Conservation (phyloP, 176 grass and related monocot species). For the Oryza rufipogon region DNA sequence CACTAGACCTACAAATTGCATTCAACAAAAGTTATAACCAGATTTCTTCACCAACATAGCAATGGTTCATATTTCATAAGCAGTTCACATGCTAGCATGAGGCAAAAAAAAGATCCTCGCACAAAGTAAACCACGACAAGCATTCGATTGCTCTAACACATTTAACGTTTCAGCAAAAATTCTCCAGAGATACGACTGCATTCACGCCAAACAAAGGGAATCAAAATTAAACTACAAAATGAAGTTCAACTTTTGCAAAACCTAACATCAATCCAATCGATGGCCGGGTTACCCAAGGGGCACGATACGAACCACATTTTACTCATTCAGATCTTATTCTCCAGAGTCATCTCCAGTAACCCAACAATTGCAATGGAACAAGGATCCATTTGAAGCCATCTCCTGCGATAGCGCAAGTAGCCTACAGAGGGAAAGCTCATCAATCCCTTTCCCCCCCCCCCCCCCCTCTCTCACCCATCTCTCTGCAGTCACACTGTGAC, state of each 20-base stretch:
- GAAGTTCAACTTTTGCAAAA: not conserved
- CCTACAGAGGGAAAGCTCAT: not conserved
- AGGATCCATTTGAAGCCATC: constrained; percentile 15
- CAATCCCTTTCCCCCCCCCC: not conserved
- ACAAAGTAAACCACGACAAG: too few relatives aligned
- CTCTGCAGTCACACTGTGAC: not conserved
- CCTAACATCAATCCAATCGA: not conserved
- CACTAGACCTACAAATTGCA: not conserved
- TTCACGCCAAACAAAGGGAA: not conserved
- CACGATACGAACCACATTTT: not conserved
- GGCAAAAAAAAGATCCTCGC: too few relatives aligned
- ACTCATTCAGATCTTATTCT: not conserved
- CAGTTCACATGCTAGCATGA: too few relatives aligned
- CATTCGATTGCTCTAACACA: not conserved
- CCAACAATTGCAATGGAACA: not conserved
- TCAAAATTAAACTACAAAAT: not conserved
- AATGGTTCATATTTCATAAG: not conserved
- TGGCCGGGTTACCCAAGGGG: not conserved
- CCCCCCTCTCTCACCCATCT: not conserved
- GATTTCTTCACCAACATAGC: not conserved
- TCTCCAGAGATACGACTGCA: not conserved
- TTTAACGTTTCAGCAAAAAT: constrained; percentile 10
- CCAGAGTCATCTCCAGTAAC: not conserved
- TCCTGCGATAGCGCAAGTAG: not conserved
- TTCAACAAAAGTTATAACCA: not conserved